Percentiles rank a stretch among this genome's conserved stretches.
phyloP scores from a whole-genome alignment of 345 rosid genomes.

The Limnanthes douglasii region DNA sequence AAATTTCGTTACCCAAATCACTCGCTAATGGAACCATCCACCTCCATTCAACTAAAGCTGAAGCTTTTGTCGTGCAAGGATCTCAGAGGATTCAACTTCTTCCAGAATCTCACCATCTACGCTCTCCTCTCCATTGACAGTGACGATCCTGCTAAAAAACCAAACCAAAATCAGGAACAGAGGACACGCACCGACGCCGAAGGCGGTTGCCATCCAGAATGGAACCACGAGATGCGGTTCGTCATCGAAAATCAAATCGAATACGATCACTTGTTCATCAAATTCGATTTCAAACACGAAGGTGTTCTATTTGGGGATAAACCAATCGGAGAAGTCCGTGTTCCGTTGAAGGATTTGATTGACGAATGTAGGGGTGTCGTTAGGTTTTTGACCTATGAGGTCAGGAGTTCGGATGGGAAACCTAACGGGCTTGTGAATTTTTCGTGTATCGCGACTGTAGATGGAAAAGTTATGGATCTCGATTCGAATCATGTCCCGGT shows the following conservation, averaged over 20 bases:
- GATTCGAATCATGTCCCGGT: no score
- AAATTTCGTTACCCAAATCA: no score
- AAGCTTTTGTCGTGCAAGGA: constrained; percentile 23
- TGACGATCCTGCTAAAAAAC: constrained; percentile 16
- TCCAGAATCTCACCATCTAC: constrained; percentile 35
- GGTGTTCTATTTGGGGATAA: constrained; percentile 40
- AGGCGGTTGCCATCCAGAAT: constrained; percentile 38
- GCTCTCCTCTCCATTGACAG: constrained; percentile 16
- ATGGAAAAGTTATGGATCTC: neutral
- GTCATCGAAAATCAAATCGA: constrained; percentile 14
- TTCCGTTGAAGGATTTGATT: constrained; percentile 23
- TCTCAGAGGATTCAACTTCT: constrained; percentile 37
- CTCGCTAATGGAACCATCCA: constrained; percentile 21
- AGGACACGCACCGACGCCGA: constrained; percentile 28
- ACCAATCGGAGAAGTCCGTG: constrained; percentile 35
- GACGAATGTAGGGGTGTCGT: constrained; percentile 15
- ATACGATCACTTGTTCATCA: constrained; percentile 16
- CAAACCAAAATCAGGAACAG: constrained; percentile 13
- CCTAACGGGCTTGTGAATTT: constrained; percentile 8
- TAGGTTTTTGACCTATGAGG: constrained; percentile 35
- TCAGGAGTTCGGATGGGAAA: constrained; percentile 6
- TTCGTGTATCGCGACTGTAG: constrained; percentile 3
- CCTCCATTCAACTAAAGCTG: constrained; percentile 21
- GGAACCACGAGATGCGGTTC: constrained; percentile 30
- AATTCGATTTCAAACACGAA: constrained; percentile 26